Percentiles rank a stretch among this genome's conserved stretches.
These are phyloP conservation scores for Margaritispora aquatica DNA, from an alignment of 495 filamentous ascomycete genomes.

Conservation along the genomic window DNA sequence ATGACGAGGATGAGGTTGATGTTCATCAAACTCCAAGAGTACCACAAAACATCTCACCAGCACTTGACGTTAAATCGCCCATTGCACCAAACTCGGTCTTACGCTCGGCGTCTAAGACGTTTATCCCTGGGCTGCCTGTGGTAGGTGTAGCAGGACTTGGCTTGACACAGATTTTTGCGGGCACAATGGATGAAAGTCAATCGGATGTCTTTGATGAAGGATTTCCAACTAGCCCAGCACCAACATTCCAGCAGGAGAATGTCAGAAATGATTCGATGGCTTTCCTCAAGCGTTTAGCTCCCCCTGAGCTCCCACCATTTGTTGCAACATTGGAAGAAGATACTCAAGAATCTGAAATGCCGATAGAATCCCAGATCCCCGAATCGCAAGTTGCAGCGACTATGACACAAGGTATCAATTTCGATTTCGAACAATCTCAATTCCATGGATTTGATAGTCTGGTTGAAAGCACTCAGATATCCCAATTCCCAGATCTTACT, in stretches of 20 bases:
- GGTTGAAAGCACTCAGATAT: slow-evolving; percentile 48
- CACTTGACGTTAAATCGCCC: slow-evolving; percentile 31
- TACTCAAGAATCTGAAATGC: slow-evolving; percentile 53
- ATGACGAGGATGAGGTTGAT: slow-evolving; percentile 63
- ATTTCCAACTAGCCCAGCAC: background rate
- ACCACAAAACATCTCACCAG: slow-evolving; percentile 33
- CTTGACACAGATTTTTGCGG: slow-evolving; percentile 88
- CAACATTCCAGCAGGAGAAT: background rate
- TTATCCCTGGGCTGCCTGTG: slow-evolving; percentile 52
- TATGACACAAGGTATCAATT: slow-evolving; percentile 39
- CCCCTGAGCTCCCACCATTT: slow-evolving; percentile 41
- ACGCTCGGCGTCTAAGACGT: slow-evolving; percentile 49
- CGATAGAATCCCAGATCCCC: slow-evolving; percentile 49
- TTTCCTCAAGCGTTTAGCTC: slow-evolving; percentile 45
- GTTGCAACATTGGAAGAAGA: slow-evolving; percentile 38
- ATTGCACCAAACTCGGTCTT: slow-evolving; percentile 45
- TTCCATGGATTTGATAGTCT: slow-evolving; percentile 44
- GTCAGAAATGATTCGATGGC: slow-evolving; percentile 39
- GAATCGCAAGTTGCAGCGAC: slow-evolving; percentile 30
- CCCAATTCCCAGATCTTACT: slow-evolving; percentile 62
- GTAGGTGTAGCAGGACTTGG: slow-evolving; percentile 58
- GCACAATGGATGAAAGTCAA: slow-evolving; percentile 66
- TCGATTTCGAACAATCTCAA: slow-evolving; percentile 49
- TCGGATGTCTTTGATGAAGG: background rate
- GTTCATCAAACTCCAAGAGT: slow-evolving; percentile 38